Base-by-base conservation (phyloP, 805 yeast genomes). In the Suhomyces faveliae region DNA sequence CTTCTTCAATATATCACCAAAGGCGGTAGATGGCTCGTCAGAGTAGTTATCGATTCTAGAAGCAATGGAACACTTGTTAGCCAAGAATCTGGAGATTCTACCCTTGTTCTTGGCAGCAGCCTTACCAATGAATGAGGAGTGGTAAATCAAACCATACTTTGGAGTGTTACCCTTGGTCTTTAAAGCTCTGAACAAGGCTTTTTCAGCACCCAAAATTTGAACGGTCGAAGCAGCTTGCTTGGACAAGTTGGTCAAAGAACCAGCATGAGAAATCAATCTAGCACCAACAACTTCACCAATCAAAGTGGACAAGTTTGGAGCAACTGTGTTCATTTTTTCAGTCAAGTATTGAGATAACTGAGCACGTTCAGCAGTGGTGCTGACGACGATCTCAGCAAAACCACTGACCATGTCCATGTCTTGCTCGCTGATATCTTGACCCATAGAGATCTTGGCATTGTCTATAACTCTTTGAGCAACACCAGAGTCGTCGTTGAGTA, bases 261-360 rank as follows among this genome's bases (percentile, higher is more conserved):
- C 99, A 53, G 99, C 97, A 63, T 94, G 98, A 50, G 99, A 92
- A 57, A 94, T 94, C 63, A 94, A 81, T 73, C 99, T 83, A 42
- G 99, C 99, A 75, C 99, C 99, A 58, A 94, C 96, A 68, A 92
- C 94, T 78, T 94, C 99, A 70, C 99, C 99, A 66, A 94, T 92
- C 69, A 94, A 83, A 69, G 92, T 96, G 43, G 96, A 84, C 67
- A 94, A 80, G 73, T 94, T 94, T 59, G 99, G 99, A 53, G 99
- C 99, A 67, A 94, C 97, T 50, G 89, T 83, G 78, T 88, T 86
- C 99, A 94, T 94, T 79, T 94, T 94, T 59, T 91, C 96, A 54
- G 89, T 82, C 68, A 94, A 78, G 76, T 94, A 94, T 59, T 83
- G 83, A 75, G 78, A 91, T 61, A 94, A 77, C 61, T 82, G 83